Evolutionary conservation across 306 rosid genomes (phyloP).

Genomic region (Datisca glomerata): DNA sequence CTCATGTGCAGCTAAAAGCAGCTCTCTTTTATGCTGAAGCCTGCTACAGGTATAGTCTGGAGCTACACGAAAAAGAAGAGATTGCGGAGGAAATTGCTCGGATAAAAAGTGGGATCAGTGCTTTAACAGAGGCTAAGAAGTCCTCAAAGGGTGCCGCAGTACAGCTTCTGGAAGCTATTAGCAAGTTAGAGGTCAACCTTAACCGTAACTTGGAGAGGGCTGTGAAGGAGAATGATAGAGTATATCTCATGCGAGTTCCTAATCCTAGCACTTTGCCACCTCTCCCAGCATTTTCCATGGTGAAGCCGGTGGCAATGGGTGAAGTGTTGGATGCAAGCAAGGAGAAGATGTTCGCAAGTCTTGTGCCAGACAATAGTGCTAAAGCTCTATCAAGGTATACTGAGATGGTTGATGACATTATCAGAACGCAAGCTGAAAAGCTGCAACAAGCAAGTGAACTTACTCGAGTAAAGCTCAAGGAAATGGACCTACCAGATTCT

Average conservation of each 20-base stretch:
- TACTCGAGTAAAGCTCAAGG: conserved; percentile 91
- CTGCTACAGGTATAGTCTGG: conserved; percentile 72
- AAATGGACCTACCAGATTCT: conserved; percentile 95
- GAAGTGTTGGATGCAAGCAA: conserved; percentile 93
- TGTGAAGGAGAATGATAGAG: conserved; percentile 91
- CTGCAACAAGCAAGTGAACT: conserved; percentile 94
- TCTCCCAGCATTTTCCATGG: conserved; percentile 78
- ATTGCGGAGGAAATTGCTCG: conserved; percentile 93
- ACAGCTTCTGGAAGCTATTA: conserved; percentile 76
- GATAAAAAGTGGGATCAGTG: conserved; percentile 50
- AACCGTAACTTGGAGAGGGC: conserved; percentile 90
- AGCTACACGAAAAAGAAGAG: conserved; percentile 88
- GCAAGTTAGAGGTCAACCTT: conserved; percentile 65
- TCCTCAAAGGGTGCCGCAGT: conserved; percentile 69
- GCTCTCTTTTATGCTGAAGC: conserved; percentile 78
- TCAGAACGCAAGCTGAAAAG: conserved; percentile 90
- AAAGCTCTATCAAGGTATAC: conserved; percentile 96
- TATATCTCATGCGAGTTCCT: conserved; percentile 96
- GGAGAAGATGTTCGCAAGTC: conserved; percentile 87
- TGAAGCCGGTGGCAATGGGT: conserved; percentile 76
- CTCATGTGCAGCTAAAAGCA: conserved; percentile 82
- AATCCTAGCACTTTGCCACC: conserved; percentile 52
- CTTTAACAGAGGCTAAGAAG: conserved; percentile 57
- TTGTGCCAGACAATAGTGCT: conserved; percentile 88
- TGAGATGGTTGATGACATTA: conserved; percentile 87